Evolutionary conservation across 331 rosid genomes (phyloP).

Genomic region (Stylosanthes scabra): DNA sequence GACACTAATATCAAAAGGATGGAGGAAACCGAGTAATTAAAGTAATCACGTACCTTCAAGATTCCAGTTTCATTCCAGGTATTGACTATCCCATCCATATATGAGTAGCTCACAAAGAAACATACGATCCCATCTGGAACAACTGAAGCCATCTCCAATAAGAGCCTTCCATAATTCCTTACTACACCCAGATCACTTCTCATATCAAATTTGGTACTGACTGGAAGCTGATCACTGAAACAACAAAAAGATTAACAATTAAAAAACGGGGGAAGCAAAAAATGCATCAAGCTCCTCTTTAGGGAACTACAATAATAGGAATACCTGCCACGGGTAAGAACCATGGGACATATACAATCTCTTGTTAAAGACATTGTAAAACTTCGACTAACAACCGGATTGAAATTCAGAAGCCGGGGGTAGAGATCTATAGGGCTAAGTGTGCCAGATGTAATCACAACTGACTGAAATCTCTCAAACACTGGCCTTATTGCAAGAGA

Average conservation of each 20-base stretch:
- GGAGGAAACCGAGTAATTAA: slow-evolving; percentile 31
- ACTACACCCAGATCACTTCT: slow-evolving; percentile 97
- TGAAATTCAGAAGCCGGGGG: slow-evolving; percentile 92
- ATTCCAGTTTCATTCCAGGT: slow-evolving; percentile 97
- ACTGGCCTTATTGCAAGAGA: slow-evolving; percentile 98
- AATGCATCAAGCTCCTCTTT: neutral
- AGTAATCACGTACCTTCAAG: slow-evolving; percentile 64
- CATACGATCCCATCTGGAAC: slow-evolving; percentile 97
- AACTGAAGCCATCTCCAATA: slow-evolving; percentile 96
- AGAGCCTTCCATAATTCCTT: slow-evolving; percentile 92
- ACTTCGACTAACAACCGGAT: slow-evolving; percentile 96
- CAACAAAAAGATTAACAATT: slow-evolving; percentile 33
- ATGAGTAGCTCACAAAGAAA: slow-evolving; percentile 94
- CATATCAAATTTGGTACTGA: slow-evolving; percentile 97
- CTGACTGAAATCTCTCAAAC: slow-evolving; percentile 94
- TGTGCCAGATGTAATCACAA: slow-evolving; percentile 95
- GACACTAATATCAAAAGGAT: slow-evolving; percentile 8
- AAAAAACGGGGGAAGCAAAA: neutral
- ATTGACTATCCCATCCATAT: slow-evolving; percentile 95
- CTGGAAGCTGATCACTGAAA: slow-evolving; percentile 97
- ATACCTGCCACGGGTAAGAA: slow-evolving; percentile 98
- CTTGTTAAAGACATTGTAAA: slow-evolving; percentile 97
- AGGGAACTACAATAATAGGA: slow-evolving; percentile 18
- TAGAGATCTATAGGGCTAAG: slow-evolving; percentile 95
- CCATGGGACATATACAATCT: slow-evolving; percentile 99